Evolutionary conservation across 495 filamentous ascomycete genomes (phyloP), one percentile per base, ranked within the genome.

Genomic region (Neurospora cerealis): DNA sequence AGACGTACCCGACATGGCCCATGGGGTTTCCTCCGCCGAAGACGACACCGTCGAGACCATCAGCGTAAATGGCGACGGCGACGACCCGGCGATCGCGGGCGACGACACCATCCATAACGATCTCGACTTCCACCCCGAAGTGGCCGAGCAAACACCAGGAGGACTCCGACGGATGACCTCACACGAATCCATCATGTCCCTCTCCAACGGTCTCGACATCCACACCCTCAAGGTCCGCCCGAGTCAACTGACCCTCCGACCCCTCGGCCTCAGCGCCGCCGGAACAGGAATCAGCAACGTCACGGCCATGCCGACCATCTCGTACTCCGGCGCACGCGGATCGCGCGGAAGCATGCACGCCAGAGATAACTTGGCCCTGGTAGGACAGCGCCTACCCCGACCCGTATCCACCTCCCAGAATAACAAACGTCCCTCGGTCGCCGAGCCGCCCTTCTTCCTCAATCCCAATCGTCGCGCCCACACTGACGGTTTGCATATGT

Each of bases 111-210:
- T 74, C 41, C 32, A 34, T 69, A 9, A 72, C 7, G 62, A 69
- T n/a, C 19, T 75, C 28, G 66, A 76, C 10, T 79, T 74, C 42
- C 77, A 78, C 39, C 69, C 75, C 4, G 34, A 19, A 4, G 72
- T 74, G 17, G 54, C 28, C 3, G 69, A 73, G 44, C 76, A 77
- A 34, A 72, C 70, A 8, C 71, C 77, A 24, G 60, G 74, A 19
- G 44, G 40, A 44, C 74, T 85, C 17, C 84, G 82, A 4, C 84
- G 86, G 5, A 76, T 82, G 2, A 54, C 83, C 11, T 88, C 86
- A 2, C 86, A 88, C 69, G 86, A 89, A 75, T 88, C 86, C 44
- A 86, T 89, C 73, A 82, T 88, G 73, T 88, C 86, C 0, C 79
- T 88, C 1, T 83, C 85, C 10, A 87, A 87, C 62, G 84, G 84